Evolutionary conservation across 192 early-diverging fungal species (phyloP).

Genomic region (Backusella tuberculispora): DNA sequence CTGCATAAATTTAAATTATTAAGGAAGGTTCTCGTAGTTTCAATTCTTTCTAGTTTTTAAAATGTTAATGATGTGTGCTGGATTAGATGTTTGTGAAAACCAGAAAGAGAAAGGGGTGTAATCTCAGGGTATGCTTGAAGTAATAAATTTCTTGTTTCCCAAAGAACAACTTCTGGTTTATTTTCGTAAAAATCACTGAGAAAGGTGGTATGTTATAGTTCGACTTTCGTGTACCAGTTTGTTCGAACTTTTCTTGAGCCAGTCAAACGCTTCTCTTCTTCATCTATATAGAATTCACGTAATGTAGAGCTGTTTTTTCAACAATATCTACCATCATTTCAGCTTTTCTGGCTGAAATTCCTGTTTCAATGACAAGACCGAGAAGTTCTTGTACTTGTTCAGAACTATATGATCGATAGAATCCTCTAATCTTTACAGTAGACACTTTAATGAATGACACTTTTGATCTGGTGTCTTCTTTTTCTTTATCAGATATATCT

Average conservation of each 20-base stretch:
- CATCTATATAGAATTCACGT: conserved; percentile 5
- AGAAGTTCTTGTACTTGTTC: conserved; percentile 18
- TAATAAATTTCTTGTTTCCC: not conserved
- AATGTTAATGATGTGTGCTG: not conserved
- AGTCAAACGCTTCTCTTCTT: conserved; percentile 7
- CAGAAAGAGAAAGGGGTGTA: not conserved
- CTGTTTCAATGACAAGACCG: conserved; percentile 9
- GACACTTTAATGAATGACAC: too few relatives aligned
- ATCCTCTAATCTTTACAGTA: not conserved
- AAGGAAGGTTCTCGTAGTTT: not conserved
- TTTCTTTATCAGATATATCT: not conserved
- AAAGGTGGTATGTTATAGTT: not conserved
- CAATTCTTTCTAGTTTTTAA: not conserved
- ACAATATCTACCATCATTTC: conserved; percentile 3
- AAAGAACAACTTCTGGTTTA: conserved; percentile 12
- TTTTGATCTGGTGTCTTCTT: not conserved
- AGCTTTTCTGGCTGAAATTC: conserved; percentile 2
- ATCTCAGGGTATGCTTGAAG: not conserved
- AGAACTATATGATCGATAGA: conserved; percentile 9
- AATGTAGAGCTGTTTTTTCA: conserved; percentile 5
- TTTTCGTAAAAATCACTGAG: not conserved
- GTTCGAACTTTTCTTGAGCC: conserved; percentile 8
- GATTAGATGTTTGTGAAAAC: conserved; percentile 6
- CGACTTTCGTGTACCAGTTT: conserved; percentile 1
- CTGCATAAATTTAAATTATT: not conserved